A percentile compares a stretch with the other conserved stretches of the same genome.
These are phyloP conservation scores for Urtica urens DNA, from an alignment of 306 rosid species.

Conservation along the genomic window DNA sequence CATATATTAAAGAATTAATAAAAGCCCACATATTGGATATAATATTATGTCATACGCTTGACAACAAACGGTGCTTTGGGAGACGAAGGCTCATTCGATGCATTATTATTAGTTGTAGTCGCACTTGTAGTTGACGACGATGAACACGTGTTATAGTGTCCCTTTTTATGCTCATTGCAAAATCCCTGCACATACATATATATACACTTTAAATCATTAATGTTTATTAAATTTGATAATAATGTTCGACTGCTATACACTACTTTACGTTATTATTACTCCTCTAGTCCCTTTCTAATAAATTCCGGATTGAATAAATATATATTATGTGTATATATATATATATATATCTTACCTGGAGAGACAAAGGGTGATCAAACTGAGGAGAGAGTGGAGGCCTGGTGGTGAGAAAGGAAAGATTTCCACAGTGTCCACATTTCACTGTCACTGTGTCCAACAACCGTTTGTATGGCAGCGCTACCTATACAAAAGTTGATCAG, in stretches of 20 bases:
- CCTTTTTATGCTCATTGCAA: slow-evolving; percentile 48
- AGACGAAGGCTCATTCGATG: slow-evolving; percentile 53
- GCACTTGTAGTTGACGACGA: slow-evolving; percentile 12
- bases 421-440: slow-evolving; percentile 95
- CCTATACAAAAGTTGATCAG: slow-evolving; percentile 27
- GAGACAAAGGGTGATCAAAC: slow-evolving; percentile 46
- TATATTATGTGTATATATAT: not conserved
- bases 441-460: slow-evolving; percentile 88
- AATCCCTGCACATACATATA: slow-evolving; percentile 38
- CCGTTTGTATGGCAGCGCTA: slow-evolving; percentile 90
- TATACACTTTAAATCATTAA: not conserved
- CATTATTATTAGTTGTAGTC: slow-evolving; percentile 18
- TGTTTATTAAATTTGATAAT: too few species aligned
- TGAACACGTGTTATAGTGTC: slow-evolving; percentile 41
- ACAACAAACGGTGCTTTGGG: slow-evolving; percentile 90
- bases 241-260: too few species aligned
- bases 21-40: not conserved
- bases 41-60: slow-evolving; percentile 38
- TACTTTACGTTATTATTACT: not conserved
- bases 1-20: not conserved
- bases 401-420: slow-evolving; percentile 85
- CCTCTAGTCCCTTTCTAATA: not conserved
- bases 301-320: not conserved
- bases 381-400: slow-evolving; percentile 64
- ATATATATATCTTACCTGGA: slow-evolving; percentile 37